These are phyloP conservation scores for Rhazya stricta DNA, from an alignment of 257 asterid genomes.

Conservation along the genomic window DNA sequence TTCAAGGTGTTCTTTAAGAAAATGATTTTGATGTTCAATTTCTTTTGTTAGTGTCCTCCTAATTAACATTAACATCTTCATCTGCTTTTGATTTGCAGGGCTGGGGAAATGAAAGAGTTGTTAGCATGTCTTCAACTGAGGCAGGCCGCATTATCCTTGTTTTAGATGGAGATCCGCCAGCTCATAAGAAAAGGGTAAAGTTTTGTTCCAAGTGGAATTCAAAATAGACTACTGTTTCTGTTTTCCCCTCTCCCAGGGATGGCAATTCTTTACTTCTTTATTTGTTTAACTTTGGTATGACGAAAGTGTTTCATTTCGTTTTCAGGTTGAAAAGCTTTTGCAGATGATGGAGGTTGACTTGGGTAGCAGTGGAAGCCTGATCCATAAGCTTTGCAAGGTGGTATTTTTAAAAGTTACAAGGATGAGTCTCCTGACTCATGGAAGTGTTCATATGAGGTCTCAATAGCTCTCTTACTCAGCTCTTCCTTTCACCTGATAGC, in stretches of 20 bases:
- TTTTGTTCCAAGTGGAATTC: background rate
- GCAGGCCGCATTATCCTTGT: constrained; percentile 5
- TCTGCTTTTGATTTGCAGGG: constrained; percentile 8
- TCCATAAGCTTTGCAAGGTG: constrained; percentile 15
- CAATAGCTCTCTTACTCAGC: background rate
- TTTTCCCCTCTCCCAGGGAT: background rate
- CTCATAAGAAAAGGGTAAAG: constrained; percentile 16
- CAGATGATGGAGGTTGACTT: constrained; percentile 15
- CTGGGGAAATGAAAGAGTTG: constrained; percentile 16
- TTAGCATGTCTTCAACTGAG: background rate
- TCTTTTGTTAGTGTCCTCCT: background rate
- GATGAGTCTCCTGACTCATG: background rate
- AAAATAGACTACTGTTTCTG: background rate
- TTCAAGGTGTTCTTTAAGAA: constrained; percentile 11
- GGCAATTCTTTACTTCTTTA: background rate
- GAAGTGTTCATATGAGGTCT: background rate
- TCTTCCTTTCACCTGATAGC: background rate
- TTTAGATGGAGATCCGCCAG: constrained; percentile 11
- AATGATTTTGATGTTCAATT: background rate
- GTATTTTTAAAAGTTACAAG: background rate
- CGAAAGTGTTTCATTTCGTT: background rate
- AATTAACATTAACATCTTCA: background rate
- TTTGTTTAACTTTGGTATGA: background rate
- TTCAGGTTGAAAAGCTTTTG: constrained; percentile 17
- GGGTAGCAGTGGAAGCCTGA: constrained; percentile 10